Percentiles rank a stretch among this genome's conserved stretches.
phyloP scores from a whole-genome alignment of 1,284 basidiomycete genomes.

The Cutaneotrichosporon dermatis region DNA sequence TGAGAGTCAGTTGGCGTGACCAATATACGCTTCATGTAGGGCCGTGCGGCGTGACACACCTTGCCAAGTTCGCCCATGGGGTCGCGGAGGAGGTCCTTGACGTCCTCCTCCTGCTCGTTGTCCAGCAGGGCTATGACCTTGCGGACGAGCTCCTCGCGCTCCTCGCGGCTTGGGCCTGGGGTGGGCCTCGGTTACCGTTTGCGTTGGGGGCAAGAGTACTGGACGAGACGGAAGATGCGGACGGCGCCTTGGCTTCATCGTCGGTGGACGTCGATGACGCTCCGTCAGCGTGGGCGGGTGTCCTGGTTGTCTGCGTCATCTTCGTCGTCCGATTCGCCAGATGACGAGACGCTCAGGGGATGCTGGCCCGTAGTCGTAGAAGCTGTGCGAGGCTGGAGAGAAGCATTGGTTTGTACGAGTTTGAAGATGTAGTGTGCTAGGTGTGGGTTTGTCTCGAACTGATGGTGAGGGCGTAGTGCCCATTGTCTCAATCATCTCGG shows the following conservation, averaged over 20 bases:
- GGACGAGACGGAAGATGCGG: background rate
- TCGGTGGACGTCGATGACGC: background rate
- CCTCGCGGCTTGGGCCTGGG: slow-evolving; percentile 14
- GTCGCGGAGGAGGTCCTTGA: slow-evolving; percentile 68
- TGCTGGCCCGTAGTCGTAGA: slow-evolving; percentile 25
- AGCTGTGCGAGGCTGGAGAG: slow-evolving; percentile 16
- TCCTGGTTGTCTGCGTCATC: slow-evolving; percentile 15
- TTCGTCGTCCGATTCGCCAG: slow-evolving; percentile 41
- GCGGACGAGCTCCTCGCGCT: slow-evolving; percentile 56
- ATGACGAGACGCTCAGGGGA: slow-evolving; percentile 42
- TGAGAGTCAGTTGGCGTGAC: slow-evolving; percentile 13
- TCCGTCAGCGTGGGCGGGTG: background rate
- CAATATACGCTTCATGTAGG: background rate
- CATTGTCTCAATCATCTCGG: background rate
- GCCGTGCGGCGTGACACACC: slow-evolving; percentile 42
- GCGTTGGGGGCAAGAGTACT: background rate
- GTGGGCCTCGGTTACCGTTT: background rate
- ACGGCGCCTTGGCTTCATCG: background rate
- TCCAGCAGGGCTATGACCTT: slow-evolving; percentile 66
- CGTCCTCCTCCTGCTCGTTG: slow-evolving; percentile 76
- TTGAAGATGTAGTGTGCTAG: slow-evolving; percentile 42
- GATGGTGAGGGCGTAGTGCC: slow-evolving; percentile 3
- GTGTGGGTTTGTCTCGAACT: slow-evolving; percentile 35
- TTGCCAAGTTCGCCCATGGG: slow-evolving; percentile 69
- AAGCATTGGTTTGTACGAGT: slow-evolving; percentile 28